These are phyloP conservation scores for Rosa persica DNA, from an alignment of 306 rosid species.

Conservation along the genomic window DNA sequence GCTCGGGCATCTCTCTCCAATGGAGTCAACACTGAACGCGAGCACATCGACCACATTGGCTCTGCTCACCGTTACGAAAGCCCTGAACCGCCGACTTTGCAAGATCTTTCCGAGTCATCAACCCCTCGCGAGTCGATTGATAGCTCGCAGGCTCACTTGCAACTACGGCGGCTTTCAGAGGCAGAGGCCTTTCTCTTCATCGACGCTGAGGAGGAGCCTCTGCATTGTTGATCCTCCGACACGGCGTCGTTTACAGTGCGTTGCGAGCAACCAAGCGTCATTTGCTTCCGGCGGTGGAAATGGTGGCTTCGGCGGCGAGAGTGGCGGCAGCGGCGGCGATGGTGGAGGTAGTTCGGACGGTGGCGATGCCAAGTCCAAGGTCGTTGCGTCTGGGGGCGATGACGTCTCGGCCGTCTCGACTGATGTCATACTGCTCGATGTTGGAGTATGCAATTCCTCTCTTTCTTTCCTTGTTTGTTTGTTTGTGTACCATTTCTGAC, in stretches of 20 bases:
- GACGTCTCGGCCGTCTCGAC: slow-evolving; percentile 53
- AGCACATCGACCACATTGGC: slow-evolving; percentile 41
- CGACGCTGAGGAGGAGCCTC: slow-evolving; percentile 32
- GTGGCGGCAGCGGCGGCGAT: slow-evolving; percentile 36
- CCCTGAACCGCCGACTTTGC: slow-evolving; percentile 46
- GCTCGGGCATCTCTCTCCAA: slow-evolving; percentile 21
- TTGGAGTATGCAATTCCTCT: slow-evolving; percentile 53
- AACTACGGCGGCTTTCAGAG: slow-evolving; percentile 15
- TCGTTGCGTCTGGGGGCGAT: slow-evolving; percentile 49
- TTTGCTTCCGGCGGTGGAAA: slow-evolving; percentile 60
- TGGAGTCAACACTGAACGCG: slow-evolving; percentile 61
- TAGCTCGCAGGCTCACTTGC: slow-evolving; percentile 41
- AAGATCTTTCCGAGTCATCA: slow-evolving; percentile 29
- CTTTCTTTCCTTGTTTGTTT: background rate
- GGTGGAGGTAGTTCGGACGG: slow-evolving; percentile 47
- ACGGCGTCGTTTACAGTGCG: slow-evolving; percentile 43
- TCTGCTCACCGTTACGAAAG: slow-evolving; percentile 43
- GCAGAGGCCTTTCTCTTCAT: slow-evolving; percentile 13
- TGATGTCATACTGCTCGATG: slow-evolving; percentile 84
- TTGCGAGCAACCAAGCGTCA: slow-evolving; percentile 56
- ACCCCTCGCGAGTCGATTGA: slow-evolving; percentile 29
- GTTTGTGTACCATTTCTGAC: background rate
- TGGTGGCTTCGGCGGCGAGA: slow-evolving; percentile 50
- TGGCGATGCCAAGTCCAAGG: slow-evolving; percentile 45
- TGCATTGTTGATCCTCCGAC: slow-evolving; percentile 26